Evolutionary conservation across 352 stramenopile species (phyloP), one percentile per base, ranked within the genome.

Genomic region (Globisporangium iwayamae): DNA sequence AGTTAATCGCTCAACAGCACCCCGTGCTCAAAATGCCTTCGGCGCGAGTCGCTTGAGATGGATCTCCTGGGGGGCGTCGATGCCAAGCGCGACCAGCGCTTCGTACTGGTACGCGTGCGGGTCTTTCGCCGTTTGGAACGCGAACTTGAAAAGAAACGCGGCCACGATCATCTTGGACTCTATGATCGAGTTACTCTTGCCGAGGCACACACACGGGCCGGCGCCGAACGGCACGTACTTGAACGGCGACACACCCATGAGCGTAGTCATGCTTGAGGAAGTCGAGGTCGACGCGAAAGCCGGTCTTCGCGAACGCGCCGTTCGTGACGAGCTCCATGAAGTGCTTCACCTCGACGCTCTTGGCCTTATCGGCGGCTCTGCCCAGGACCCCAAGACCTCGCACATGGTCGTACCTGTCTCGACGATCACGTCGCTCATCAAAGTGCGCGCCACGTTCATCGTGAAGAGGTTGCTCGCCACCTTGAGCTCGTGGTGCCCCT

Each of bases 221-320:
- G 67, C 75, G n/a, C 60, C 56, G 60, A 89, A 89, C 7, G 65
- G 54, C 5, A 73, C 56, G 47, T 83, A 84, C 70, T 79, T 70
- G 68, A 67, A 79, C 6, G 70, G 59, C 16, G 72, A 76, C 18
- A 82, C 25, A 8, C 14, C 28, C 0, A 56, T 53, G 14, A 70
- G 65, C 28, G 69, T 69, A 10, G 30, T 58, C 63, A 8, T 62
- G 22, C 2, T 82, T 67, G n/a, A 89, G 71, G 20, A 67, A 76
- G n/a, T 61, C 18, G 32, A 66, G 61, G 34, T 66, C 61, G 14
- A 74, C 70, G 38, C 69, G 69, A 60, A 89, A 89, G 20, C 66
- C 74, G 45, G 84, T 87, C 55, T 85, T 79, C 14, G 74, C 62
- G 62, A 91, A 91, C 46, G 78, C 71, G 60, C 92, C 83, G 58